Percentiles rank a stretch among this genome's conserved stretches.
These are phyloP conservation scores for Linum usitatissimum DNA, from an alignment of 345 rosid species.

Conservation along the genomic window DNA sequence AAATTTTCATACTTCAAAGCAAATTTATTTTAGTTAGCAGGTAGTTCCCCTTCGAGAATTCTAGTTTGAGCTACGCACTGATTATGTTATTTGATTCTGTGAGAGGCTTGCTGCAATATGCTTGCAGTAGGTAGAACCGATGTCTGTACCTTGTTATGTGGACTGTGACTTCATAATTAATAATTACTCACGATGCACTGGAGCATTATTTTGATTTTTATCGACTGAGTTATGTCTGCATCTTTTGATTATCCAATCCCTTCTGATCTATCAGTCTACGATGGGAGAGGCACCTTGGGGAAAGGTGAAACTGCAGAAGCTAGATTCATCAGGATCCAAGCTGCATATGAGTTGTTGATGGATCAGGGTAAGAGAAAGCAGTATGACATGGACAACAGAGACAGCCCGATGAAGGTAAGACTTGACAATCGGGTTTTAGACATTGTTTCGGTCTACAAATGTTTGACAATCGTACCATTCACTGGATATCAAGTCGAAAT, in stretches of 20 bases:
- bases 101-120: too few species aligned
- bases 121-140: too few species aligned
- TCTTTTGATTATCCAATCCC: neutral
- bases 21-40: too few species aligned
- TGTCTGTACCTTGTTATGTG: too few species aligned
- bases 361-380: conserved; percentile 60
- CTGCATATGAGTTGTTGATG: conserved; percentile 88
- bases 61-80: too few species aligned
- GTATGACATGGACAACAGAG: conserved; percentile 72
- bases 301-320: conserved; percentile 94
- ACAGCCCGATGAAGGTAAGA: conserved; percentile 82
- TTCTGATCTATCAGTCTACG: conserved; percentile 43
- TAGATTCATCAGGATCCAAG: conserved; percentile 96
- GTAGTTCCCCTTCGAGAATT: too few species aligned
- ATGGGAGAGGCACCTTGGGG: conserved; percentile 83
- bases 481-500: too few species aligned
- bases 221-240: neutral
- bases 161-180: too few species aligned
- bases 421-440: neutral
- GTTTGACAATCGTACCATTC: too few species aligned
- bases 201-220: neutral
- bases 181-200: too few species aligned
- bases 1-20: too few species aligned
- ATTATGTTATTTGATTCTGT: too few species aligned
- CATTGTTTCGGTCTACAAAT: neutral